Evolutionary conservation across 2,329 filamentous ascomycete genomes (phyloP).

Genomic region (Pseudogymnoascus sp.): DNA sequence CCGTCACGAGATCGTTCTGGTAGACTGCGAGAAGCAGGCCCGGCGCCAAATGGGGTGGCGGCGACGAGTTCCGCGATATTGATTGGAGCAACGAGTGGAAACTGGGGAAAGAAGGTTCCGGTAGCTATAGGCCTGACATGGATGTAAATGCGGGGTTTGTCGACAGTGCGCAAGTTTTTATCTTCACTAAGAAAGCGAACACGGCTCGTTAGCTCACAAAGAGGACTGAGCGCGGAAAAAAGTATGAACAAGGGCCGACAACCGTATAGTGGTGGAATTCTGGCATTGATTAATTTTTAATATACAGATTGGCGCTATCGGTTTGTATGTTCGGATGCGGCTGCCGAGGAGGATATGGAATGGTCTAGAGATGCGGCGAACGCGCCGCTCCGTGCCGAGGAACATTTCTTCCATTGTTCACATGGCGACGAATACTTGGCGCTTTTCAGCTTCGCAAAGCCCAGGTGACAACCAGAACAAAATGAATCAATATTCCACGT

Average conservation of each 20-base stretch:
- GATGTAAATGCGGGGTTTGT: not conserved
- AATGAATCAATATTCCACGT: not conserved
- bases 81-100: not conserved
- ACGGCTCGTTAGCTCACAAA: not conserved
- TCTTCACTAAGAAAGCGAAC: not conserved
- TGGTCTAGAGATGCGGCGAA: not conserved
- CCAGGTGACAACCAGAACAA: not conserved
- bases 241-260: conserved; percentile 1
- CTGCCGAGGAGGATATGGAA: not conserved
- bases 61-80: not conserved
- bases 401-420: not conserved
- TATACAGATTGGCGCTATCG: conserved; percentile 3
- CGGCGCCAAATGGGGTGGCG: not conserved
- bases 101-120: conserved; percentile 5
- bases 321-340: not conserved
- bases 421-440: not conserved
- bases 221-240: conserved; percentile 2
- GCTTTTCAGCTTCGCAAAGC: not conserved
- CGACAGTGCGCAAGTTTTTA: not conserved
- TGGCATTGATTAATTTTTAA: conserved; percentile 8
- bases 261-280: not conserved
- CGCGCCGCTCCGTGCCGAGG: not conserved
- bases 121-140: not conserved
- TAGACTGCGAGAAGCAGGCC: not conserved
- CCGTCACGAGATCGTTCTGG: not conserved